These are phyloP conservation scores for Hypoxylon subgilvum DNA, from an alignment of 495 filamentous ascomycete species.

Conservation along the genomic window DNA sequence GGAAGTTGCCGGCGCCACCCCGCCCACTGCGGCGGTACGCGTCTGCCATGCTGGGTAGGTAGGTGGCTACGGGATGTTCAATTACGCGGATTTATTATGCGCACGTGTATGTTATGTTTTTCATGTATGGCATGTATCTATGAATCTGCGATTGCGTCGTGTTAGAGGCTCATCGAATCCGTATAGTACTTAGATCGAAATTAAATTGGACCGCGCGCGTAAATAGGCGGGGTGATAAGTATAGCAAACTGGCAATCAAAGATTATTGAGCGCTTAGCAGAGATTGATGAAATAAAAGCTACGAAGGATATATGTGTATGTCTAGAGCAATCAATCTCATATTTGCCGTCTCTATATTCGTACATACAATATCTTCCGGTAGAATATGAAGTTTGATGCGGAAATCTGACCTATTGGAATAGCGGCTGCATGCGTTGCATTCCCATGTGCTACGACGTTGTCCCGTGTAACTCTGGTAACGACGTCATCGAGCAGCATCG, in stretches of 20 bases:
- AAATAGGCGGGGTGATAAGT: conserved; percentile 14
- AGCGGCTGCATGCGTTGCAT: conserved; percentile 11
- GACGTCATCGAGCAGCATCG: conserved; percentile 32
- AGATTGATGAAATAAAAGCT: not conserved
- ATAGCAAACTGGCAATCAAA: conserved; percentile 10
- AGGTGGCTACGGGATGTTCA: not conserved
- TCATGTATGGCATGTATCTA: not conserved
- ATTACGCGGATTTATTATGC: not conserved
- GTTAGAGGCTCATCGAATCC: not conserved
- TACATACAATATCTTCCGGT: not conserved
- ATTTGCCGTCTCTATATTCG: not conserved
- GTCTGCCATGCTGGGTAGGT: conserved; percentile 23
- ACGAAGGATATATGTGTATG: too few relatives aligned
- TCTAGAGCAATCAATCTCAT: not conserved
- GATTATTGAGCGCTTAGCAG: not conserved
- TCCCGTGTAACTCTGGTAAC: conserved; percentile 9
- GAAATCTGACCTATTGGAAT: conserved; percentile 7
- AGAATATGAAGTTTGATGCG: not conserved
- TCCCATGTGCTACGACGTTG: conserved; percentile 19
- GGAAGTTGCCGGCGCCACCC: conserved; percentile 70
- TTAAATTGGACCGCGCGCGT: conserved; percentile 30
- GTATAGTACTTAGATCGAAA: not conserved
- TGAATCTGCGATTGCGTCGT: not conserved
- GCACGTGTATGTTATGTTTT: not conserved
- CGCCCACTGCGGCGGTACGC: conserved; percentile 50